Conservation (phyloP, 2,329 filamentous ascomycete species). For the Talaromyces islandicus region DNA sequence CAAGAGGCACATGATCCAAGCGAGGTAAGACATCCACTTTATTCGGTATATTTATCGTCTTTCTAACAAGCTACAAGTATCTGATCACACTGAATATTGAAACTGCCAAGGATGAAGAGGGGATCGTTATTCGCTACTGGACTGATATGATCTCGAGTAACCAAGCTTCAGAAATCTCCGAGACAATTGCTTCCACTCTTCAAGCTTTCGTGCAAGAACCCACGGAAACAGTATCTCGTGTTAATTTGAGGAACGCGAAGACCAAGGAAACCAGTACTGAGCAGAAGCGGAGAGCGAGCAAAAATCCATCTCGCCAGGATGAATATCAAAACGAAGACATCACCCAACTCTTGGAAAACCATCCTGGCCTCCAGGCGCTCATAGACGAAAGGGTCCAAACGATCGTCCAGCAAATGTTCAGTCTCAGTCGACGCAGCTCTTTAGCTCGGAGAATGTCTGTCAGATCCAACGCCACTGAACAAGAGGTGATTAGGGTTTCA, state of each 20-base stretch:
- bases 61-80: constrained; percentile 18
- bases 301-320: background rate
- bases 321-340: background rate
- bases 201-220: constrained; percentile 26
- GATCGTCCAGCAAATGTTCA: constrained; percentile 28
- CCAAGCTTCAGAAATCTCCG: constrained; percentile 25
- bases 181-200: constrained; percentile 27
- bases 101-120: constrained; percentile 29
- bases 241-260: background rate
- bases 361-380: constrained; percentile 22
- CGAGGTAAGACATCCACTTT: constrained; percentile 22
- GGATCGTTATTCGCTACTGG: constrained; percentile 36
- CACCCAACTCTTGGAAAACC: constrained; percentile 13
- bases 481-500: background rate
- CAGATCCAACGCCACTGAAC: constrained; percentile 7
- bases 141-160: constrained; percentile 30
- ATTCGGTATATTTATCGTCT: too few species aligned
- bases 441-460: constrained; percentile 2
- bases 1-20: constrained; percentile 31
- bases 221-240: constrained; percentile 16
- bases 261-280: background rate
- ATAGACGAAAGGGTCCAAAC: constrained; percentile 30
- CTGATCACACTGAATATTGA: constrained; percentile 34
- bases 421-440: constrained; percentile 14
- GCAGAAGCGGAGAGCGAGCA: background rate